A percentile compares a stretch with the other conserved stretches of the same genome.
phyloP scores from a whole-genome alignment of 106 monocot genomes.

The Acanthochlamys bracteata region DNA sequence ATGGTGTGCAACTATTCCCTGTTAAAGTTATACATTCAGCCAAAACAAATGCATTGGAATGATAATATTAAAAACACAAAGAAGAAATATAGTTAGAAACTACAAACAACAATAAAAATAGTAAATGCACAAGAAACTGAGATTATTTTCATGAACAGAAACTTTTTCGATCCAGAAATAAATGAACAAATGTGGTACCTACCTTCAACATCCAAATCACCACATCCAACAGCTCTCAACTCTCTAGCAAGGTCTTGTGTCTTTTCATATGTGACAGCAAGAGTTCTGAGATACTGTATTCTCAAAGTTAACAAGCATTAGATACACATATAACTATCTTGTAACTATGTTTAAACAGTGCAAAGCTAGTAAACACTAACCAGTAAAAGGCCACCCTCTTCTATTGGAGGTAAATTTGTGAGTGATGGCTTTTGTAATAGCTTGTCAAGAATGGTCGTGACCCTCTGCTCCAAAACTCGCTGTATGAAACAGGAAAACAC shows the following conservation, averaged over 20 bases:
- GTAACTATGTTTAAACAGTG: neutral
- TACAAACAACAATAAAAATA: neutral
- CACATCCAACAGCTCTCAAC: constrained; percentile 80
- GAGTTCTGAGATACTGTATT: constrained; percentile 83
- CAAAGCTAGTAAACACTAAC: constrained; percentile 29
- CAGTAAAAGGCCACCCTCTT: constrained; percentile 69
- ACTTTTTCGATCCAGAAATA: neutral
- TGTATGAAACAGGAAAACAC: constrained; percentile 17
- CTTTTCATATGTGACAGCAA: constrained; percentile 88
- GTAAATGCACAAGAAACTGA: neutral
- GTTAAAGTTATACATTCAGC: no score
- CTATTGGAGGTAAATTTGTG: constrained; percentile 74
- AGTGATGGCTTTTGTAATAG: constrained; percentile 92
- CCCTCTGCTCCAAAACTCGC: constrained; percentile 94
- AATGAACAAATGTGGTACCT: neutral
- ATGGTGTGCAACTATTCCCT: no score
- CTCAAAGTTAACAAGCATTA: constrained; percentile 14
- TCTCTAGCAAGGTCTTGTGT: constrained; percentile 92
- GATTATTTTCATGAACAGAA: neutral
- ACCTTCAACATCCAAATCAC: constrained; percentile 99
- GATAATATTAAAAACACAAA: no score
- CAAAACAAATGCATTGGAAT: no score
- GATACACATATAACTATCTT: neutral
- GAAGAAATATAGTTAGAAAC: no score
- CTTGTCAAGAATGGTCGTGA: constrained; percentile 82